Percentiles rank a stretch among this genome's conserved stretches.
These are phyloP conservation scores for Fusarium musae DNA, from an alignment of 2,329 filamentous ascomycete genomes.

Conservation along the genomic window DNA sequence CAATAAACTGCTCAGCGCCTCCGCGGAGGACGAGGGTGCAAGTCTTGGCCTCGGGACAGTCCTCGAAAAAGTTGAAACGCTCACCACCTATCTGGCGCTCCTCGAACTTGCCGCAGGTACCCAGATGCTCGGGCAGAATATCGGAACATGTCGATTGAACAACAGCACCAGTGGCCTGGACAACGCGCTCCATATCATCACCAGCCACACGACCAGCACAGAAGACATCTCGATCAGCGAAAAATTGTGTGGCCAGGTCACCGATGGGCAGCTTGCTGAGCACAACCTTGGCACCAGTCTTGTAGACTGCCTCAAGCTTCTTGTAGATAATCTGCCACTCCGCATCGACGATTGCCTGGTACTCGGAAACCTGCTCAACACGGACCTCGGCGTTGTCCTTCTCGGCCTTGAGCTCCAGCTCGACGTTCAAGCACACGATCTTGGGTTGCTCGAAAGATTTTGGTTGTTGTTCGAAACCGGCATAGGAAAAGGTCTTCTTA, in stretches of 20 bases:
- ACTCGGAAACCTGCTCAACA: conserved; percentile 98
- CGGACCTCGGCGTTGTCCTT: conserved; percentile 99
- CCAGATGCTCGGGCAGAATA: conserved; percentile 88
- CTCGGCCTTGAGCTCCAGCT: conserved; percentile 97
- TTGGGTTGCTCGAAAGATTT: conserved; percentile 95
- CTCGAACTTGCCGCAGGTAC: conserved; percentile 89
- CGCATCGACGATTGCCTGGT: conserved; percentile 98
- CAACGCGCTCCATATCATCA: conserved; percentile 95
- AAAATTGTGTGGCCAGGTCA: conserved; percentile 96
- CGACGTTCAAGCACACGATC: conserved; percentile 97
- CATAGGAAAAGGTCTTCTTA: conserved; percentile 99
- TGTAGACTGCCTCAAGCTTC: conserved; percentile 94
- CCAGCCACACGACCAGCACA: conserved; percentile 92
- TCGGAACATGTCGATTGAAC: conserved; percentile 97
- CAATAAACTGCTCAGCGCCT: conserved; percentile 98
- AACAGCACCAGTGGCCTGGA: conserved; percentile 91
- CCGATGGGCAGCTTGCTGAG: conserved; percentile 97
- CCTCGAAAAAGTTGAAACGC: conserved; percentile 98
- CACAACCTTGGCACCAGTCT: conserved; percentile 96
- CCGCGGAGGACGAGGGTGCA: conserved; percentile 96
- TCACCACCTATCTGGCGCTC: conserved; percentile 98
- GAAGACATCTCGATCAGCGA: conserved; percentile 98
- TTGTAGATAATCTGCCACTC: conserved; percentile 99
- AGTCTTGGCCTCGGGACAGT: conserved; percentile 94
- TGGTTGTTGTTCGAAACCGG: conserved; percentile 98